Percentiles rank a stretch among this genome's conserved stretches.
These are phyloP conservation scores for Brachypodium distachyon DNA, from an alignment of 202 grass and related monocot species.

Conservation along the genomic window DNA sequence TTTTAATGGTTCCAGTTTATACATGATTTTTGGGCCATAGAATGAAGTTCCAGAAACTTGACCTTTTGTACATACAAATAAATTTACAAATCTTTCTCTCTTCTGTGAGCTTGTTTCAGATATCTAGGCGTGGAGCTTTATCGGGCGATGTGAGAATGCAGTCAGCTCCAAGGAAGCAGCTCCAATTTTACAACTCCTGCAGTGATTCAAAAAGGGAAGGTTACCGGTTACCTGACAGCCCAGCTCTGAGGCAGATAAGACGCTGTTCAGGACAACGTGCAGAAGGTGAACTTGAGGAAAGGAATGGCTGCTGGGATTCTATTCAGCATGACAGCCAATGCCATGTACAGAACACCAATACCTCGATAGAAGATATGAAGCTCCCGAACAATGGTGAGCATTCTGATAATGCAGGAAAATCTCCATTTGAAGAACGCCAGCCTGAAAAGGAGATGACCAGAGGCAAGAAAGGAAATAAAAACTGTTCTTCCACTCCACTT, in stretches of 20 bases:
- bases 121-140: conserved; percentile 14
- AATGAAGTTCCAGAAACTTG: not conserved
- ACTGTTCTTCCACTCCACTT: not conserved
- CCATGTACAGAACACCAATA: not conserved
- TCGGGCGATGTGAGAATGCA: conserved; percentile 8
- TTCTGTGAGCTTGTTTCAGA: conserved; percentile 10
- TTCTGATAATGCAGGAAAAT: conserved; percentile 8
- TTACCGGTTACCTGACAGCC: conserved; percentile 1
- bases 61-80: not conserved
- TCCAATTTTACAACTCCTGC: not conserved
- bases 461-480: conserved; percentile 9
- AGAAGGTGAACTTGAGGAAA: conserved; percentile 6
- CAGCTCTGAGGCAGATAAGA: conserved; percentile 1
- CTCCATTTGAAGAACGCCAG: conserved; percentile 16
- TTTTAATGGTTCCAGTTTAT: not conserved
- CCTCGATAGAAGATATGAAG: conserved; percentile 24
- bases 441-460: conserved; percentile 12
- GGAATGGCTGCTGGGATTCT: not conserved
- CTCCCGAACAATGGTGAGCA: not conserved
- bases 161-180: conserved; percentile 44
- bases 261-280: not conserved
- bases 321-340: not conserved
- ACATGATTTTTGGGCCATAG: not conserved
- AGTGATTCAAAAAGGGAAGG: conserved; percentile 27
- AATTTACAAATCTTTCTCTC: not conserved